A percentile compares a stretch with the other conserved stretches of the same genome.
Evolutionary conservation across 768 basidiomycete genomes (phyloP).

Genomic region (Trametopsis cervina): DNA sequence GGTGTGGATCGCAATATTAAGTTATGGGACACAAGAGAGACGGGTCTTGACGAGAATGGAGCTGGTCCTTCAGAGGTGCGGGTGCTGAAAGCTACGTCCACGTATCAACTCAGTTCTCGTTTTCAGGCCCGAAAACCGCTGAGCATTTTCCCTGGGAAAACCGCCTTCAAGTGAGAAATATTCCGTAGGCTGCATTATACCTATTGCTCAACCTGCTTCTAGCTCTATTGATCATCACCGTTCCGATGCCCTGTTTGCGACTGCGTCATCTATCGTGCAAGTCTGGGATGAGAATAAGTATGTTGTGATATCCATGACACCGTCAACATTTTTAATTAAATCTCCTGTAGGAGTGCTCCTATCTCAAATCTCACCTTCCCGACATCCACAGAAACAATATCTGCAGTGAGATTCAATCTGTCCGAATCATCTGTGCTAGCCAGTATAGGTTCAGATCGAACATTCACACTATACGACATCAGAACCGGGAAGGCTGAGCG

Average conservation of each 20-base stretch:
- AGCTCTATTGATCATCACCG: constrained; percentile 95
- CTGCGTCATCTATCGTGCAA: constrained; percentile 89
- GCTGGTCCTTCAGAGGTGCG: constrained; percentile 34
- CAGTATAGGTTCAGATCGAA: constrained; percentile 89
- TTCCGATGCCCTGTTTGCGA: constrained; percentile 84
- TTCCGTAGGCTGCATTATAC: not conserved
- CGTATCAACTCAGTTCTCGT: constrained; percentile 2
- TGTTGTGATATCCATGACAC: constrained; percentile 14
- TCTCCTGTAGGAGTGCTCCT: constrained; percentile 57
- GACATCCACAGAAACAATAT: constrained; percentile 83
- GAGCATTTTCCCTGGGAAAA: constrained; percentile 77
- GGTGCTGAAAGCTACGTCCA: no score
- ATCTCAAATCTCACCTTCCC: constrained; percentile 85
- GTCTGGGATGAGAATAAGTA: constrained; percentile 98
- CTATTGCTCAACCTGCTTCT: constrained; percentile 3
- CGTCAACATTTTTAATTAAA: constrained; percentile 2
- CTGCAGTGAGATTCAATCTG: constrained; percentile 85
- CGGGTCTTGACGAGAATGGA: constrained; percentile 19
- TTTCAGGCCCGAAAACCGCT: constrained; percentile 46
- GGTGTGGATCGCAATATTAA: constrained; percentile 81
- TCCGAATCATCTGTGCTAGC: constrained; percentile 94
- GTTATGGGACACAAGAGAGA: constrained; percentile 54
- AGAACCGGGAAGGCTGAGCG: constrained; percentile 95
- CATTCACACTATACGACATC: constrained; percentile 94
- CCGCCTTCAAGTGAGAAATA: constrained; percentile 75